These are phyloP conservation scores for Amauroascus verrucosus DNA, from an alignment of 2,329 filamentous ascomycete genomes.

Conservation along the genomic window DNA sequence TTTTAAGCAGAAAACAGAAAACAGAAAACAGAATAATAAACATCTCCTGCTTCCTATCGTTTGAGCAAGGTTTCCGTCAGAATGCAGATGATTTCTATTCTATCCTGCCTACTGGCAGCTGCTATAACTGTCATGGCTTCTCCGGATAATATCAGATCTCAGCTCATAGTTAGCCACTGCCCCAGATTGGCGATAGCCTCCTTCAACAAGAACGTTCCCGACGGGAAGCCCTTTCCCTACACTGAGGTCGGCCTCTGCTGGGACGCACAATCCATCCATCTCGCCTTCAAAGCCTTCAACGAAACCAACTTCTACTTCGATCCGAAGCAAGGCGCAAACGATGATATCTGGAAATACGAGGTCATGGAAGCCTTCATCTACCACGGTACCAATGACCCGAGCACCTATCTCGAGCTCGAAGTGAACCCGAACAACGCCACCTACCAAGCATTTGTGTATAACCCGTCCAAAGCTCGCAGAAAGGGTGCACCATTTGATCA, in stretches of 20 bases:
- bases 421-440: conserved; percentile 44
- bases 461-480: conserved; percentile 39
- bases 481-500: conserved; percentile 37
- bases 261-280: conserved; percentile 30
- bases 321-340: conserved; percentile 32
- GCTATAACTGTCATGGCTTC: background rate
- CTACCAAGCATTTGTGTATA: conserved; percentile 44
- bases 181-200: conserved; percentile 6
- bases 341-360: conserved; percentile 41
- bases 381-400: conserved; percentile 38
- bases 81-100: conserved; percentile 13
- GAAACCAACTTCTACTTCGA: conserved; percentile 43
- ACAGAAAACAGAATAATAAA: too few species aligned
- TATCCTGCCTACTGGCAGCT: conserved; percentile 9
- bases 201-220: conserved; percentile 35
- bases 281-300: conserved; percentile 39
- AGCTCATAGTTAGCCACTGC: too few species aligned
- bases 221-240: conserved; percentile 32
- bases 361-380: conserved; percentile 45
- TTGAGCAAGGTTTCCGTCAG: background rate
- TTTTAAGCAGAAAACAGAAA: too few species aligned
- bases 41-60: background rate
- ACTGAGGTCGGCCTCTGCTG: conserved; percentile 43
- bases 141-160: too few species aligned
- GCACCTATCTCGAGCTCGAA: conserved; percentile 44